Base-by-base conservation (phyloP, 2,329 filamentous ascomycete genomes). In the Alternaria sp. region DNA sequence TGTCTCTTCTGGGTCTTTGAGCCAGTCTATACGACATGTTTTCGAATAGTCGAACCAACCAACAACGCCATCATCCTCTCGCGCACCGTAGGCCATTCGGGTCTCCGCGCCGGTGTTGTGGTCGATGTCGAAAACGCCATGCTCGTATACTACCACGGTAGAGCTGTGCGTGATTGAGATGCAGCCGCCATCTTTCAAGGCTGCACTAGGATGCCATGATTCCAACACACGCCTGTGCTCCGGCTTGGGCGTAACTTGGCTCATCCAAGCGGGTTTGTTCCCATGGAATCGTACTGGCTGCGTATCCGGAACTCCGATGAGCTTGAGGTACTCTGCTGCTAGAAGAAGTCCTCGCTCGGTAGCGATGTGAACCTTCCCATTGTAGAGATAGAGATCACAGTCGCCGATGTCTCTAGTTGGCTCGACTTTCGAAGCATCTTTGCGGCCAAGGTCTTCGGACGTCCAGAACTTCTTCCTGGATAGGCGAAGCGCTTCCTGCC, bases 201-300 rank as follows among this genome's bases (percentile, higher is more conserved):
- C 6, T 9, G 37, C n/a, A 11, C 12, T 21, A 14, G 45, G 44
- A 8, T 58, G 23, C 45, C 33, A 57, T 18, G n/a, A 21, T 8
- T 30, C 14, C 33, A 20, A 14, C 6, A 55, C 58, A 18, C 45
- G 26, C 21, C 25, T 9, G 56, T 44, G 10, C 21, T 60, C 8
- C 58, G 60, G 60, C 2, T 43, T 28, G 14, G 18, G 41, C 6
- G 60, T 15, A 2, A 58, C 51, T 6, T 33, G 37, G 37, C 63
- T 67, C 10, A 62, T 61, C 68, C 71, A 74, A 23, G 60, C 45
- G 7, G 70, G 71, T 33, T 61, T 64, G 20, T 37, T 25, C 2
- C 71, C 71, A 8, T 67, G 45, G 49, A 74, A 72, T 14, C 68
- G 65, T 1, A 72, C 58, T 20, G 64, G 63, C 26, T 66, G 67